These are phyloP conservation scores for Arachis stenosperma DNA, from an alignment of 306 rosid species.

Conservation along the genomic window DNA sequence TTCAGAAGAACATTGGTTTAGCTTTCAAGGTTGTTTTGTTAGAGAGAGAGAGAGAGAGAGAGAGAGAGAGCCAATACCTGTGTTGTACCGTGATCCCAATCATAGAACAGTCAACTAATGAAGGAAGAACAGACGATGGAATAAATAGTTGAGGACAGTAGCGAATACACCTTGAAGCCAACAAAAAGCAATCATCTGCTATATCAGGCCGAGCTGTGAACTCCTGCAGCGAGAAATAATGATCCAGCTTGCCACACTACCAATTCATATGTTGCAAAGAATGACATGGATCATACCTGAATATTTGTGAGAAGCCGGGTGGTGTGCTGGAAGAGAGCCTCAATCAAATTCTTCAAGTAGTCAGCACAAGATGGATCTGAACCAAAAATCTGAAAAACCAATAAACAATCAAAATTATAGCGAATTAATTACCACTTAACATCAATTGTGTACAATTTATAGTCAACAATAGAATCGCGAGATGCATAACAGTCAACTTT, in stretches of 20 bases:
- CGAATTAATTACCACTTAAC: constrained; percentile 34
- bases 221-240: constrained; percentile 64
- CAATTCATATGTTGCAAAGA: constrained; percentile 28
- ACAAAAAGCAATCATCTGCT: constrained; percentile 97
- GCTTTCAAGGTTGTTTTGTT: too few relatives aligned
- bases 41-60: not conserved
- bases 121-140: constrained; percentile 87
- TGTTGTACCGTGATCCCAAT: constrained; percentile 96
- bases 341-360: constrained; percentile 88
- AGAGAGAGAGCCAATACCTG: constrained; percentile 55
- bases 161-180: constrained; percentile 99
- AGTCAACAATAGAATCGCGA: constrained; percentile 3
- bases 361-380: constrained; percentile 93
- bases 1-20: constrained; percentile 17
- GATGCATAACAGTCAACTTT: constrained; percentile 23
- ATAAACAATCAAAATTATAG: constrained; percentile 40
- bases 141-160: constrained; percentile 96
- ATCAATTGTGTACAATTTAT: constrained; percentile 10
- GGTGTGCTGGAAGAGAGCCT: constrained; percentile 85
- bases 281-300: constrained; percentile 61
- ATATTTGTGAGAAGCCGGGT: constrained; percentile 83
- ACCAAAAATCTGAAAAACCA: constrained; percentile 90
- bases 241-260: constrained; percentile 38
- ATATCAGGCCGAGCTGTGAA: constrained; percentile 99
- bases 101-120: constrained; percentile 93